phyloP scores from a whole-genome alignment of 2,329 filamentous ascomycete species.

The Fusarium fujikuroi region DNA sequence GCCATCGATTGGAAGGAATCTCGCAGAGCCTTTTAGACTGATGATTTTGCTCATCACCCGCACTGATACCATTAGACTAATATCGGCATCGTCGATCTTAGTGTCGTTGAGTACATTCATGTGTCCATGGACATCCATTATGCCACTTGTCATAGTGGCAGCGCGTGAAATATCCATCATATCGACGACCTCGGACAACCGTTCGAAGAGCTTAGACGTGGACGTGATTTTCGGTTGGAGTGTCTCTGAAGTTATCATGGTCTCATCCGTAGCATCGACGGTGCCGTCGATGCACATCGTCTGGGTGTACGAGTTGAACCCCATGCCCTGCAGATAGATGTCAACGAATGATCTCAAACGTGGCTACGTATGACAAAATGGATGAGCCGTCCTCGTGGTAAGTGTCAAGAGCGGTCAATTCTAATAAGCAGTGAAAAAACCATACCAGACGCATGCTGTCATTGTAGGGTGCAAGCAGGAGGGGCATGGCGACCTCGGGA shows the following conservation, averaged over 20 bases:
- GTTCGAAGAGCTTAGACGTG: not conserved
- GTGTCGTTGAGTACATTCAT: not conserved
- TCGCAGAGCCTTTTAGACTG: not conserved
- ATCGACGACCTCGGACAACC: not conserved
- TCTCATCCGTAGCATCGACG: not conserved
- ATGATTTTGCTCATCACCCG: conserved; percentile 12
- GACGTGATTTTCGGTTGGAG: not conserved
- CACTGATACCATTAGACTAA: conserved; percentile 11
- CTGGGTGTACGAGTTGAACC: conserved; percentile 14
- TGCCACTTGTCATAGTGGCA: not conserved
- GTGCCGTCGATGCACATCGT: not conserved
- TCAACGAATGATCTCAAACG: not conserved
- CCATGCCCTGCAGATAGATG: not conserved
- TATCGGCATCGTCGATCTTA: conserved; percentile 13
- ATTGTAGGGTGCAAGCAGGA: conserved; percentile 11
- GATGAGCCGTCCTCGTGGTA: accelerated
- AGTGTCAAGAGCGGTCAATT: accelerated
- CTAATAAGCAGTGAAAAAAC: accelerated
- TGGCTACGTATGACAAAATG: accelerated
- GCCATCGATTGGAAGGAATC: not conserved
- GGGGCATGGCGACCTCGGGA: not conserved
- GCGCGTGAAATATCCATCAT: conserved; percentile 6
- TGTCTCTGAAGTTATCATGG: not conserved
- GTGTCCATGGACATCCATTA: not conserved
- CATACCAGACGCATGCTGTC: conserved; percentile 19